A percentile compares a stretch with the other conserved stretches of the same genome.
These are phyloP conservation scores for Hypericum androsaemum DNA, from an alignment of 345 rosid genomes.

Conservation along the genomic window DNA sequence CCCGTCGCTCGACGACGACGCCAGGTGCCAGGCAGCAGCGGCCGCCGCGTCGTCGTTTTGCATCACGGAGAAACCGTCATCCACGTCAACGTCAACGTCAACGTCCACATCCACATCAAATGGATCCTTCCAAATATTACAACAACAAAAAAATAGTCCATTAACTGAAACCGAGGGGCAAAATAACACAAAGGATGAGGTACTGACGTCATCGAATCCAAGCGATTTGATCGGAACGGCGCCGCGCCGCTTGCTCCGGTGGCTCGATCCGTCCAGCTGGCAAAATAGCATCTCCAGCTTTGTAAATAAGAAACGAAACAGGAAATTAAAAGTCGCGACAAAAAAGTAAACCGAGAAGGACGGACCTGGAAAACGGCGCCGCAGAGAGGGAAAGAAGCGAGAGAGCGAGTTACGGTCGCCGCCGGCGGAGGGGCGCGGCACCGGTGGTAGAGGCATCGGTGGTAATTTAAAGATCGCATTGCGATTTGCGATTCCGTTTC, in stretches of 20 bases:
- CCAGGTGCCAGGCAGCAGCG: slow-evolving; percentile 16
- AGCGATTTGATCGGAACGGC: no score
- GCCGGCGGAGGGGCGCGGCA: background rate
- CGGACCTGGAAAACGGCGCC: background rate
- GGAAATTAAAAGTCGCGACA: background rate
- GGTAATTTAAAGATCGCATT: slow-evolving; percentile 31
- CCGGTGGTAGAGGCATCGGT: slow-evolving; percentile 1
- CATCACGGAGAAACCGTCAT: no score
- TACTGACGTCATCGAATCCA: no score
- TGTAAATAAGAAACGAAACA: background rate
- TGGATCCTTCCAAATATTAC: no score
- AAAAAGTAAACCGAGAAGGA: background rate
- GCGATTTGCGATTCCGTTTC: background rate
- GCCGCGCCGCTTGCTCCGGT: no score
- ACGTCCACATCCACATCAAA: no score
- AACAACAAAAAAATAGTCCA: no score
- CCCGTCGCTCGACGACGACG: slow-evolving; percentile 77
- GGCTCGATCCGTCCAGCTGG: no score
- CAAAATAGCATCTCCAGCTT: no score
- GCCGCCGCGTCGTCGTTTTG: slow-evolving; percentile 38
- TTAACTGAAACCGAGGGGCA: no score
- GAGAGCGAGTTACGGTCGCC: background rate
- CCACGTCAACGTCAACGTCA: no score
- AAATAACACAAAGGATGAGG: no score
- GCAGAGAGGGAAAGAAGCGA: background rate